These are phyloP conservation scores for Aspergillus intermedius DNA, from an alignment of 2,329 filamentous ascomycete genomes.

Conservation along the genomic window DNA sequence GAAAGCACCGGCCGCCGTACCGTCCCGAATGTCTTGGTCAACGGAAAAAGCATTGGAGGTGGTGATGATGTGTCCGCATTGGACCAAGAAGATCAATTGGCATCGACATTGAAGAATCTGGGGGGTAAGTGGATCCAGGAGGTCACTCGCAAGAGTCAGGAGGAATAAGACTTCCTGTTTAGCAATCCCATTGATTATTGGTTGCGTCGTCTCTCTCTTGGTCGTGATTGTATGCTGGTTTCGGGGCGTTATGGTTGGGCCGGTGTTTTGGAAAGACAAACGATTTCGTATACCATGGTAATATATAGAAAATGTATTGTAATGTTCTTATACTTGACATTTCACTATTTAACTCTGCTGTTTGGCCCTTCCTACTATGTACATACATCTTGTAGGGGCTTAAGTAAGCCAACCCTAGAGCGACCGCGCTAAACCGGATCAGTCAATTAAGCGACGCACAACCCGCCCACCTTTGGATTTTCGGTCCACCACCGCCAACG, in stretches of 20 bases:
- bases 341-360: neutral
- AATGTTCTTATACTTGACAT: no score
- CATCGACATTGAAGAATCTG: slow-evolving; percentile 64
- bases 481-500: slow-evolving; percentile 31
- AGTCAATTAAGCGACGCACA: slow-evolving; percentile 39
- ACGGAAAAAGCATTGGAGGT: slow-evolving; percentile 82
- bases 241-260: neutral
- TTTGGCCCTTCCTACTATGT: neutral
- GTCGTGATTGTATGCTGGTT: neutral
- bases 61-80: slow-evolving; percentile 76
- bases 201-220: neutral
- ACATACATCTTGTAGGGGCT: neutral
- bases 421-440: slow-evolving; percentile 28
- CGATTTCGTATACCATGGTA: neutral
- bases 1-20: slow-evolving; percentile 73
- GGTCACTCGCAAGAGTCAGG: slow-evolving; percentile 14
- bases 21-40: slow-evolving; percentile 86
- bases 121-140: slow-evolving; percentile 60
- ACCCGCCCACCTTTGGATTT: slow-evolving; percentile 33
- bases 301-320: neutral
- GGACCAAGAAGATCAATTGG: slow-evolving; percentile 59
- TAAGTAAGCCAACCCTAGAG: slow-evolving; percentile 25
- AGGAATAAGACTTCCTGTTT: slow-evolving; percentile 5
- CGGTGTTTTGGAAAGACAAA: neutral
- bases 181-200: neutral